Percentiles rank a stretch among this genome's conserved stretches.
These are phyloP conservation scores for Pseudodiploospora longispora DNA, from an alignment of 2,329 filamentous ascomycete species.

Conservation along the genomic window DNA sequence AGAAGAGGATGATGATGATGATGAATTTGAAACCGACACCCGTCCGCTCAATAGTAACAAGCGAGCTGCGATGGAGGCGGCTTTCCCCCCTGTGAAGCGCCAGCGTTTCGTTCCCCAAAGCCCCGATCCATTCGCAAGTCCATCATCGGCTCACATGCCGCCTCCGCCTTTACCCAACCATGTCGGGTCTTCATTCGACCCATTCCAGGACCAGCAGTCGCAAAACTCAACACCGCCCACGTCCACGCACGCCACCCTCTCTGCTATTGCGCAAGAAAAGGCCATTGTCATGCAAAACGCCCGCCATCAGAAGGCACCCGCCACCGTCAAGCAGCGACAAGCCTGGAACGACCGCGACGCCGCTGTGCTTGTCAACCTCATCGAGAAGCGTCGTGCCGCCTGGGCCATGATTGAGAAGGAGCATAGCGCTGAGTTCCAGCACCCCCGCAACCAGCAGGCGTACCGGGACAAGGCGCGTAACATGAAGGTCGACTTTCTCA, in stretches of 20 bases:
- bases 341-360: constrained; percentile 37
- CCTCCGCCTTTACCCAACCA: not conserved
- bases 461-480: constrained; percentile 52
- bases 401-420: constrained; percentile 26
- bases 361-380: constrained; percentile 31
- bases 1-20: constrained; percentile 12
- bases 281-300: constrained; percentile 10
- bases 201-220: constrained; percentile 1
- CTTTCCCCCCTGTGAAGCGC: constrained; percentile 3
- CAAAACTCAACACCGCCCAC: constrained; percentile 1
- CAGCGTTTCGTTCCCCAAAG: constrained; percentile 5
- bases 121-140: not conserved
- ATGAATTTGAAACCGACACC: constrained; percentile 21
- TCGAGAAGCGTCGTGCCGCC: constrained; percentile 20
- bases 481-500: constrained; percentile 44
- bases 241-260: constrained; percentile 8
- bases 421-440: constrained; percentile 29
- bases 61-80: constrained; percentile 8
- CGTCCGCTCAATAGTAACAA: constrained; percentile 18
- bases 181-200: not conserved
- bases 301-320: constrained; percentile 14
- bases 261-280: constrained; percentile 21
- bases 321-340: constrained; percentile 17
- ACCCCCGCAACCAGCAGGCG: constrained; percentile 43
- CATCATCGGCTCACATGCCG: not conserved